Conservation (phyloP, 2,329 filamentous ascomycete genomes). For the Cytospora piceae region DNA sequence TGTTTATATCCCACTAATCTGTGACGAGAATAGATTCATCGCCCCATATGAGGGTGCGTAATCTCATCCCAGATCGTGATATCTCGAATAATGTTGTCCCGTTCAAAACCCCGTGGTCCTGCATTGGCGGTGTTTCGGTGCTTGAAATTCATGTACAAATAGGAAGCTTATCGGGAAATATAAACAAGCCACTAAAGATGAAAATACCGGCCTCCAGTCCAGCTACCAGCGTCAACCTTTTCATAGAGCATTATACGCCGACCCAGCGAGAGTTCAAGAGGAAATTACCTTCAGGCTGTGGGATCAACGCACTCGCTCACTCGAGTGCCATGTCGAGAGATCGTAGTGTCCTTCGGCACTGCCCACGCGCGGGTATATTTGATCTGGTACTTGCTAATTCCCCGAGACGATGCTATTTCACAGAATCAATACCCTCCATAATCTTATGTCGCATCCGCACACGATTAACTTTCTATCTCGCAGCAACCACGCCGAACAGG, state of each 20-base stretch:
- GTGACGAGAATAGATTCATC: not conserved
- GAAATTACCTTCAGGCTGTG: not conserved
- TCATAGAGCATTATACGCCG: not conserved
- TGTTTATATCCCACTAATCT: constrained; percentile 7
- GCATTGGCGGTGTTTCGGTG: no score
- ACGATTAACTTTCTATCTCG: not conserved
- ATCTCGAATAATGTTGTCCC: not conserved
- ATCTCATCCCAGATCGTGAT: not conserved
- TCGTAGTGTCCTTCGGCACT: not conserved
- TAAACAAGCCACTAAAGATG: not conserved
- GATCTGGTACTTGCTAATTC: not conserved
- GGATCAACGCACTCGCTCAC: not conserved
- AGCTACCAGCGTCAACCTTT: not conserved
- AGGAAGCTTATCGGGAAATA: not conserved
- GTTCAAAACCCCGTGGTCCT: not conserved
- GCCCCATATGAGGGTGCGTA: not conserved
- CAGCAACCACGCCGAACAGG: not conserved
- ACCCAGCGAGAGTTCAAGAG: not conserved
- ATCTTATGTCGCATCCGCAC: not conserved
- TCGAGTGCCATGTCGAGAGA: not conserved
- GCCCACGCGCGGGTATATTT: not conserved
- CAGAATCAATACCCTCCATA: not conserved
- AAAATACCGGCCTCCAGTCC: not conserved
- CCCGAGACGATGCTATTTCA: not conserved
- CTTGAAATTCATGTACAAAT: no score